Evolutionary conservation across 805 yeast species (phyloP).

Genomic region (Barnettozyma siamensis): DNA sequence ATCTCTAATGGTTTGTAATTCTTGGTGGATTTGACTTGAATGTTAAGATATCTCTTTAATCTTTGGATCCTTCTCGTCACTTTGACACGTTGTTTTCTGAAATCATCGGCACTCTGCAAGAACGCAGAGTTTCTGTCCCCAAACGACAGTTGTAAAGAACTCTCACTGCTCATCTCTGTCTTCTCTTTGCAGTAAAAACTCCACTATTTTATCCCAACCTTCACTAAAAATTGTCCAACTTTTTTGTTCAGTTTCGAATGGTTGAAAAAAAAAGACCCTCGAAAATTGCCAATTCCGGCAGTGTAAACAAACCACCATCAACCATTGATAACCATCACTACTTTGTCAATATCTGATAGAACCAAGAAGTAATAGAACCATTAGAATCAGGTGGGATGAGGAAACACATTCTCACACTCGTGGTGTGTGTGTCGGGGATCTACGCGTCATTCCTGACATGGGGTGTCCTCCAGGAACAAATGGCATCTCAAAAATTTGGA

Average conservation of each 20-base stretch:
- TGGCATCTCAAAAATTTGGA: slow-evolving; percentile 72
- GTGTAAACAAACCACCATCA: too few species aligned
- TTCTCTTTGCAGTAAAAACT: too few species aligned
- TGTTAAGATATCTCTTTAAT: slow-evolving; percentile 56
- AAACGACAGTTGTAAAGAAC: slow-evolving; percentile 31
- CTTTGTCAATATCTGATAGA: too few species aligned
- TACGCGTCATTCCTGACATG: slow-evolving; percentile 85
- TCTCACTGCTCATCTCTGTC: slow-evolving; percentile 6
- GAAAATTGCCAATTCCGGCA: too few species aligned
- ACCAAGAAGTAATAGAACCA: too few species aligned
- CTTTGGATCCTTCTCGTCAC: slow-evolving; percentile 54
- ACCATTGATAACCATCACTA: too few species aligned
- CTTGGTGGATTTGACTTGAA: slow-evolving; percentile 64
- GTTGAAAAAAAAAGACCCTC: too few species aligned
- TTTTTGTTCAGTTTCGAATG: too few species aligned
- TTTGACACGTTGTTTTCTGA: slow-evolving; percentile 57
- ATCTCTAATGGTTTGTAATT: slow-evolving; percentile 49
- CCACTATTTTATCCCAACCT: too few species aligned
- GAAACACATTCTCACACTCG: slow-evolving; percentile 13
- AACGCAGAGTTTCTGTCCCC: slow-evolving; percentile 57
- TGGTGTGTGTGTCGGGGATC: slow-evolving; percentile 50
- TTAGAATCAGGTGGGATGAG: neutral
- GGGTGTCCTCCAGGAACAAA: slow-evolving; percentile 89
- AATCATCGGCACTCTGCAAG: slow-evolving; percentile 65
- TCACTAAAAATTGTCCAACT: too few species aligned